Evolutionary conservation across 352 stramenopile genomes (phyloP).

Genomic region (Pythium rishiriense): DNA sequence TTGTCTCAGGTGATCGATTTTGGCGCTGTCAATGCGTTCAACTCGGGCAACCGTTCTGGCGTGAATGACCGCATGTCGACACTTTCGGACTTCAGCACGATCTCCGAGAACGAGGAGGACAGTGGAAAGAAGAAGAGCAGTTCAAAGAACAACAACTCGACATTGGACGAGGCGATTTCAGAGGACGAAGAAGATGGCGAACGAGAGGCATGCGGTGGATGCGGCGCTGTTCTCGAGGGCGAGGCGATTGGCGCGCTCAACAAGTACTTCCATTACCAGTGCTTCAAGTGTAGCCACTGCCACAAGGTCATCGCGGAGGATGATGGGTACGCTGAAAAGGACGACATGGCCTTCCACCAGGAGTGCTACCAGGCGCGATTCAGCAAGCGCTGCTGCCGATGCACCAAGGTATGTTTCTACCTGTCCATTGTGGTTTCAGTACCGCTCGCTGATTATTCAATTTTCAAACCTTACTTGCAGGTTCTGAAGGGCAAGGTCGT

Average conservation of each 20-base stretch:
- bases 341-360: slow-evolving; percentile 81
- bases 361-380: slow-evolving; percentile 76
- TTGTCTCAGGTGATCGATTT: slow-evolving; percentile 82
- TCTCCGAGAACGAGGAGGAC: slow-evolving; percentile 46
- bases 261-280: slow-evolving; percentile 86
- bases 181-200: slow-evolving; percentile 68
- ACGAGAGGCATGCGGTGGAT: slow-evolving; percentile 70
- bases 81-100: slow-evolving; percentile 58
- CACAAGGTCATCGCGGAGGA: slow-evolving; percentile 70
- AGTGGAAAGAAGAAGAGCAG: slow-evolving; percentile 8
- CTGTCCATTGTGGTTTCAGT: too few species aligned
- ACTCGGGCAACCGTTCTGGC: slow-evolving; percentile 25
- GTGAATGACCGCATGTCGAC: slow-evolving; percentile 39
- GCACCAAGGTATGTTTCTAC: slow-evolving; percentile 52
- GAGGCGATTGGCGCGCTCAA: slow-evolving; percentile 80
- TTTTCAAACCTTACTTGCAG: slow-evolving; percentile 16
- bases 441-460: neutral
- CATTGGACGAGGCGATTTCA: slow-evolving; percentile 19
- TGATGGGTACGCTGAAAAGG: slow-evolving; percentile 81
- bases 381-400: slow-evolving; percentile 80
- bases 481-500: slow-evolving; percentile 84
- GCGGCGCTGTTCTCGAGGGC: slow-evolving; percentile 65
- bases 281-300: slow-evolving; percentile 84
- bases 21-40: slow-evolving; percentile 54
- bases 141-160: slow-evolving; percentile 7